phyloP scores from a whole-genome alignment of 805 yeast species.

The Teunomyces barrocoloradensis region DNA sequence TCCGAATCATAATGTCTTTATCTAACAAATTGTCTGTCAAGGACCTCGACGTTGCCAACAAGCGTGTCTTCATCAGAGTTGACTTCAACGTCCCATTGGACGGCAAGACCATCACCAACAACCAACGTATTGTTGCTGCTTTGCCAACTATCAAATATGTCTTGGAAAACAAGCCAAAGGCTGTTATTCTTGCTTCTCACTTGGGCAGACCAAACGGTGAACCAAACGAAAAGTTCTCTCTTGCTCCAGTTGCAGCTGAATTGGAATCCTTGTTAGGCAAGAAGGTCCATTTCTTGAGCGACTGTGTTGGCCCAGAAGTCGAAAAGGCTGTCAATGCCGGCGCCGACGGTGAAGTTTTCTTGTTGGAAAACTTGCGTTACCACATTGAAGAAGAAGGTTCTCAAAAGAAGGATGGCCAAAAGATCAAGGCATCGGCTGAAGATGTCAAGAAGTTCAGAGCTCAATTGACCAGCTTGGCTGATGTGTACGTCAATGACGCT shows the following conservation, averaged over 20 bases:
- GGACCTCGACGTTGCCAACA: slow-evolving; percentile 81
- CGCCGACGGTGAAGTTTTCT: slow-evolving; percentile 75
- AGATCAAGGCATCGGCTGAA: slow-evolving; percentile 87
- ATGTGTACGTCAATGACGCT: slow-evolving; percentile 96
- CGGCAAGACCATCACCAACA: slow-evolving; percentile 96
- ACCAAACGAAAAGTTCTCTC: slow-evolving; percentile 77
- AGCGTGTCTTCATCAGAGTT: slow-evolving; percentile 98
- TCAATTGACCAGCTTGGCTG: slow-evolving; percentile 89
- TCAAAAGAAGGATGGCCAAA: slow-evolving; percentile 86
- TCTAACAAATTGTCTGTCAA: slow-evolving; percentile 90
- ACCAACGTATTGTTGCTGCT: slow-evolving; percentile 99
- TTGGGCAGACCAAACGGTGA: slow-evolving; percentile 99
- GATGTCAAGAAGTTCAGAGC: slow-evolving; percentile 85
- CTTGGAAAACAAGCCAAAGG: slow-evolving; percentile 86
- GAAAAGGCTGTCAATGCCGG: slow-evolving; percentile 75
- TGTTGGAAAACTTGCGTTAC: slow-evolving; percentile 96
- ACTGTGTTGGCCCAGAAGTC: slow-evolving; percentile 91
- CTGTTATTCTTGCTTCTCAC: slow-evolving; percentile 91
- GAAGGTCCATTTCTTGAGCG: slow-evolving; percentile 78
- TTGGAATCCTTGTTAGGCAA: slow-evolving; percentile 69
- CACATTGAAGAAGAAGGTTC: slow-evolving; percentile 98
- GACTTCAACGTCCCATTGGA: slow-evolving; percentile 95
- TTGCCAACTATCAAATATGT: slow-evolving; percentile 97
- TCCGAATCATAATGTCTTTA: slow-evolving; percentile 66
- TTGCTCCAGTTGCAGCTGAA: slow-evolving; percentile 92